These are phyloP conservation scores for Aspergillus sp. DNA, from an alignment of 2,329 filamentous ascomycete genomes.

Conservation along the genomic window DNA sequence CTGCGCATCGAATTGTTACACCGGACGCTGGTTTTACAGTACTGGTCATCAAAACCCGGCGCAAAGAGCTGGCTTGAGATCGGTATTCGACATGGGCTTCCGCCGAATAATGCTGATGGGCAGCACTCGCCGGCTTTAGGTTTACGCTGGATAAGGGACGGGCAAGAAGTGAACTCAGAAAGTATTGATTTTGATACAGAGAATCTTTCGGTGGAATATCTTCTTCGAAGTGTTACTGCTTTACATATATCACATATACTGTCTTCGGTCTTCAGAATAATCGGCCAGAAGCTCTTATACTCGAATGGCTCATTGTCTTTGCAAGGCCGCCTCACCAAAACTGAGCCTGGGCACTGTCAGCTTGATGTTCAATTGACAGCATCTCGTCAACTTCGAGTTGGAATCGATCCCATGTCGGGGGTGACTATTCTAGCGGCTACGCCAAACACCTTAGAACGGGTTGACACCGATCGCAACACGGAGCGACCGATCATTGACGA, in stretches of 20 bases:
- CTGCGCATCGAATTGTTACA: constrained; percentile 77
- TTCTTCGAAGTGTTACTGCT: constrained; percentile 73
- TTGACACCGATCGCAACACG: constrained; percentile 66
- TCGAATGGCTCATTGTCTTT: constrained; percentile 59
- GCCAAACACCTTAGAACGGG: constrained; percentile 54
- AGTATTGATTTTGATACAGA: constrained; percentile 66
- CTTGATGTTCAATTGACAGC: constrained; percentile 70
- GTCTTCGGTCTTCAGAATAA: constrained; percentile 60
- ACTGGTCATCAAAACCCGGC: constrained; percentile 73
- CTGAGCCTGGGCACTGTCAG: constrained; percentile 65
- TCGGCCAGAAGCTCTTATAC: constrained; percentile 63
- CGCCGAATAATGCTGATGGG: constrained; percentile 14
- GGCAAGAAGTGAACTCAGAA: constrained; percentile 69
- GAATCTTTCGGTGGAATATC: constrained; percentile 69
- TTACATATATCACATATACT: constrained; percentile 73
- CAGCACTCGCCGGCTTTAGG: constrained; percentile 33
- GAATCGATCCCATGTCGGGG: constrained; percentile 78
- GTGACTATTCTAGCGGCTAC: constrained; percentile 68
- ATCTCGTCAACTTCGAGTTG: constrained; percentile 60
- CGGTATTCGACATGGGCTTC: constrained; percentile 56
- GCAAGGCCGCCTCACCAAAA: constrained; percentile 56
- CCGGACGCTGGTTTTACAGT: constrained; percentile 81
- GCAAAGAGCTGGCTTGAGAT: constrained; percentile 90
- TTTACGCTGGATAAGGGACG: constrained; percentile 79
- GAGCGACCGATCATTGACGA: constrained; percentile 44